These are phyloP conservation scores for Blepharisma stoltei DNA, from an alignment of 73 alveolate species.

Conservation along the genomic window DNA sequence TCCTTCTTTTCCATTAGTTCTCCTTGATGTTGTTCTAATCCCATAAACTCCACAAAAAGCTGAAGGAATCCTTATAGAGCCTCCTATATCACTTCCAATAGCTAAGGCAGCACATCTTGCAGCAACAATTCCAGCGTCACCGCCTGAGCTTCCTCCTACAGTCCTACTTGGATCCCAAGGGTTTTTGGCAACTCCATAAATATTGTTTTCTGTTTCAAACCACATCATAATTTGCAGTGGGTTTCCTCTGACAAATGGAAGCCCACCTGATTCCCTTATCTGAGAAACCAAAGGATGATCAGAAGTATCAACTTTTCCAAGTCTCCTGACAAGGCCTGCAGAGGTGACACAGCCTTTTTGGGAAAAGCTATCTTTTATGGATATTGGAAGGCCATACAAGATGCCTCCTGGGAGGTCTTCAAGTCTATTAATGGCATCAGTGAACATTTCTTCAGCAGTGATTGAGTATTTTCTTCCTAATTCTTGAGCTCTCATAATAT, in stretches of 20 bases:
- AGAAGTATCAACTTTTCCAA: constrained; percentile 22
- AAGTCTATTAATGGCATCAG: constrained; percentile 19
- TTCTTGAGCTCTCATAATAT: not conserved
- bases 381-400: constrained; percentile 71
- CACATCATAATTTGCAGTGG: constrained; percentile 65
- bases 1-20: constrained; percentile 40
- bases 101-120: constrained; percentile 60
- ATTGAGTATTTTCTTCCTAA: not conserved
- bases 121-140: constrained; percentile 76
- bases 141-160: constrained; percentile 85
- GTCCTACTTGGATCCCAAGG: constrained; percentile 65
- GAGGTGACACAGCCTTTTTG: constrained; percentile 48
- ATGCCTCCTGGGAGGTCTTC: constrained; percentile 4
- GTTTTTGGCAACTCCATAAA: constrained; percentile 68
- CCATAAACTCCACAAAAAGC: constrained; percentile 58
- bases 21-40: constrained; percentile 54
- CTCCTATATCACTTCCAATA: constrained; percentile 70
- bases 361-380: constrained; percentile 57
- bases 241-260: constrained; percentile 69
- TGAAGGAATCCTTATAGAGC: constrained; percentile 67
- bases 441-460: constrained; percentile 17
- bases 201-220: constrained; percentile 55
- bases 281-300: constrained; percentile 54
- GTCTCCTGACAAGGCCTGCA: constrained; percentile 39
- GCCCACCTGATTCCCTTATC: constrained; percentile 65